These are phyloP conservation scores for Atalantia buxifolia DNA, from an alignment of 345 rosid genomes.

Conservation along the genomic window DNA sequence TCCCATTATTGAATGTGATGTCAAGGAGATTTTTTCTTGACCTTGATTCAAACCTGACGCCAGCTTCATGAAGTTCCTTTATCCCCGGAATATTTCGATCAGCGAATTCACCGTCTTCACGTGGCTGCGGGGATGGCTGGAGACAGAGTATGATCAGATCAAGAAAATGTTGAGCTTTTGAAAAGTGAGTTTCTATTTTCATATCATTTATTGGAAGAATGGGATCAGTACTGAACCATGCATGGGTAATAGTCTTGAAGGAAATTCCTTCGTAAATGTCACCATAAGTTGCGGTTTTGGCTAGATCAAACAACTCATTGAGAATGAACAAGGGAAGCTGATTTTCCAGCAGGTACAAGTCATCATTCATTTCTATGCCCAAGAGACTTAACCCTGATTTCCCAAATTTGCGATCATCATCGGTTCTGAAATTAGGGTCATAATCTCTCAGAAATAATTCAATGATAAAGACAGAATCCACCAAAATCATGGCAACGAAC, in stretches of 20 bases:
- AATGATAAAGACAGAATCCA: slow-evolving; percentile 16
- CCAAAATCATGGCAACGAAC: too few relatives aligned
- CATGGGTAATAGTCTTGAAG: not conserved
- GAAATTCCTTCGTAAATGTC: not conserved
- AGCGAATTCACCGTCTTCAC: not conserved
- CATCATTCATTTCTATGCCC: not conserved
- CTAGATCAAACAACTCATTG: not conserved
- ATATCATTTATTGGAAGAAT: not conserved
- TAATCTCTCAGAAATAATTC: slow-evolving; percentile 3
- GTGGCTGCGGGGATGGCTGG: not conserved
- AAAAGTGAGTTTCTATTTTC: not conserved
- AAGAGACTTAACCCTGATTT: not conserved
- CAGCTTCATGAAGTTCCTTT: not conserved
- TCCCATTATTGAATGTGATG: not conserved
- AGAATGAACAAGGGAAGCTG: slow-evolving; percentile 28
- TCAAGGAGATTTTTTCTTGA: not conserved
- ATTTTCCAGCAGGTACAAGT: slow-evolving; percentile 29
- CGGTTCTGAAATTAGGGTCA: too few relatives aligned
- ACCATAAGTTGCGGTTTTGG: not conserved
- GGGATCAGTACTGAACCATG: too few relatives aligned
- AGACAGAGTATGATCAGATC: not conserved
- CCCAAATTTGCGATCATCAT: not conserved
- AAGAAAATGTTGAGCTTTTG: not conserved
- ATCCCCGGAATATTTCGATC: not conserved
- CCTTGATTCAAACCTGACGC: not conserved